phyloP scores from a whole-genome alignment of 192 early-diverging fungal species.

The Backusella australiensis region DNA sequence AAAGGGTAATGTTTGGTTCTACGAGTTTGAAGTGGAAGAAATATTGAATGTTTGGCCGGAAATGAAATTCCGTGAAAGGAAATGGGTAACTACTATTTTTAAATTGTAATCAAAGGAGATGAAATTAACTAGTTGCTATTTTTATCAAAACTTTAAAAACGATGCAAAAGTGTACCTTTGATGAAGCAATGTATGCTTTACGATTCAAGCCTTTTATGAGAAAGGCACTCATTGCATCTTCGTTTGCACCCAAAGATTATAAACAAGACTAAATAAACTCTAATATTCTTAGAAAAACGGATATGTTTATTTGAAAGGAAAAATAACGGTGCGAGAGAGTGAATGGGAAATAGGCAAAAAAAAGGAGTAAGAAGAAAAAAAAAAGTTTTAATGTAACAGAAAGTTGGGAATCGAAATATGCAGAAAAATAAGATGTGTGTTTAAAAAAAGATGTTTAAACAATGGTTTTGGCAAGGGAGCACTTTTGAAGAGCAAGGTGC shows the following conservation, averaged over 20 bases:
- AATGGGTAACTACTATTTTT: slow-evolving; percentile 18
- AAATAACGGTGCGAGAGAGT: background rate
- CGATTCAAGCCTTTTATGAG: slow-evolving; percentile 22
- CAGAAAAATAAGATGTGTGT: background rate
- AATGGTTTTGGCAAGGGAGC: slow-evolving; percentile 11
- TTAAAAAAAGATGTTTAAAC: background rate
- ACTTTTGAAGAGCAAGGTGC: slow-evolving; percentile 19
- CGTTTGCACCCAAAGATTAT: background rate
- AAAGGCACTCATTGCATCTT: slow-evolving; percentile 1
- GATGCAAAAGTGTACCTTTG: slow-evolving; percentile 19
- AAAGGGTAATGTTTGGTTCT: slow-evolving; percentile 44
- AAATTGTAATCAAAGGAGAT: background rate
- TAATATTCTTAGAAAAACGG: background rate
- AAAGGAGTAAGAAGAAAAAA: background rate
- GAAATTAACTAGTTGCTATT: background rate
- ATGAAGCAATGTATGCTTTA: slow-evolving; percentile 14
- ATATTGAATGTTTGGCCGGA: slow-evolving; percentile 55
- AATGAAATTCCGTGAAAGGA: slow-evolving; percentile 28
- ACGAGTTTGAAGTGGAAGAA: slow-evolving; percentile 53
- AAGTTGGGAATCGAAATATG: background rate
- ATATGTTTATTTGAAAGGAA: background rate
- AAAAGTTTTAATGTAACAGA: background rate
- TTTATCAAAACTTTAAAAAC: background rate
- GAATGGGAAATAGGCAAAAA: background rate
- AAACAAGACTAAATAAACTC: background rate